A percentile compares a stretch with the other conserved stretches of the same genome.
Evolutionary conservation across 2,329 filamentous ascomycete species (phyloP).

Genomic region (Neopestalotiopsis rosae): DNA sequence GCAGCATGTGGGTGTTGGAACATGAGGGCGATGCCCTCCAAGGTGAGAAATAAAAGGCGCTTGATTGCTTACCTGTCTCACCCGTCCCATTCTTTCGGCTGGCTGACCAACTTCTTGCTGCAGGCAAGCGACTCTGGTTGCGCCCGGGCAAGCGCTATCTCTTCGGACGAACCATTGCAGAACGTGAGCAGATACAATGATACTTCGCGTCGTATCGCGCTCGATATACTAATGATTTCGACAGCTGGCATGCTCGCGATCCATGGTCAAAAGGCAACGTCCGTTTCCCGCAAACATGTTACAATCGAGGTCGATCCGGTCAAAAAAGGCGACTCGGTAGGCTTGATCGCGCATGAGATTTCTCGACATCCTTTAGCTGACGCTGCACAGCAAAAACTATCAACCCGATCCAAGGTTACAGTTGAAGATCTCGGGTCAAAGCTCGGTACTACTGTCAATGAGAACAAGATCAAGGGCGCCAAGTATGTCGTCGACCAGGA

Average conservation of each 20-base stretch:
- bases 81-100: slow-evolving; percentile 13
- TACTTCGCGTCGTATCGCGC: neutral
- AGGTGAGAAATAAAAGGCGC: slow-evolving; percentile 35
- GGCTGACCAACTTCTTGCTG: slow-evolving; percentile 21
- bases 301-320: slow-evolving; percentile 75
- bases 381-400: slow-evolving; percentile 59
- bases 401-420: slow-evolving; percentile 70
- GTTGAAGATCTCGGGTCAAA: slow-evolving; percentile 85
- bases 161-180: slow-evolving; percentile 78
- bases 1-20: slow-evolving; percentile 60
- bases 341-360: slow-evolving; percentile 25
- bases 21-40: slow-evolving; percentile 55
- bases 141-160: slow-evolving; percentile 85
- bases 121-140: slow-evolving; percentile 80
- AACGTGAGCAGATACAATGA: slow-evolving; percentile 51
- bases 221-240: slow-evolving; percentile 25
- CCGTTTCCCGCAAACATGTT: slow-evolving; percentile 88
- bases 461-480: slow-evolving; percentile 68
- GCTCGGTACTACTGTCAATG: slow-evolving; percentile 81
- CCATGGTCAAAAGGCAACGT: slow-evolving; percentile 64
- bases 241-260: slow-evolving; percentile 72
- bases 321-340: slow-evolving; percentile 69
- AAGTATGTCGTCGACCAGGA: slow-evolving; percentile 60
- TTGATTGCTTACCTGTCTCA: slow-evolving; percentile 7
- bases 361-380: slow-evolving; percentile 2